A percentile compares a stretch with the other conserved stretches of the same genome.
Evolutionary conservation across 495 filamentous ascomycete species (phyloP).

Genomic region (Amorphotheca resinae): DNA sequence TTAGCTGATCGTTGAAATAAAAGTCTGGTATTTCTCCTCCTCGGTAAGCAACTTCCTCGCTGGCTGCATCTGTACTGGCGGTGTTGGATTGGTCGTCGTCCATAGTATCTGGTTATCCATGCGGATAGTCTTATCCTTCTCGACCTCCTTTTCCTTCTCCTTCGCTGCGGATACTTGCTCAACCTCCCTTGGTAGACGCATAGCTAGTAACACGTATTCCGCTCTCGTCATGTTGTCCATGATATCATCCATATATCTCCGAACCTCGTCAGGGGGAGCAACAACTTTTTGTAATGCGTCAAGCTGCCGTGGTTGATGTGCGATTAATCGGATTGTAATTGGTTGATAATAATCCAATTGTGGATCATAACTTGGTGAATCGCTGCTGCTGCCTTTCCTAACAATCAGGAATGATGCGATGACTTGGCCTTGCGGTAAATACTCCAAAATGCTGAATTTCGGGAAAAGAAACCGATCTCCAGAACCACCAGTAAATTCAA

Average conservation of each 20-base stretch:
- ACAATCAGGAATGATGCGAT: conserved; percentile 56
- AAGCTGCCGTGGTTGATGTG: conserved; percentile 48
- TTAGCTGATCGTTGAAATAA: conserved; percentile 23
- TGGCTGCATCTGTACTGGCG: conserved; percentile 18
- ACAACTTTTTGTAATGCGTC: conserved; percentile 70
- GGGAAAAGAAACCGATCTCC: conserved; percentile 88
- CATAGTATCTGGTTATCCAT: conserved; percentile 27
- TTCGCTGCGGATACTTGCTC: conserved; percentile 7
- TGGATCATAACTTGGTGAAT: conserved; percentile 33
- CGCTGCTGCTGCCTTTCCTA: conserved; percentile 41
- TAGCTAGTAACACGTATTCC: conserved; percentile 54
- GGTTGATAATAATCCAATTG: conserved; percentile 78
- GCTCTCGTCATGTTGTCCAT: conserved; percentile 63
- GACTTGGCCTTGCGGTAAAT: conserved; percentile 34
- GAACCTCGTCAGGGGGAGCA: conserved; percentile 63
- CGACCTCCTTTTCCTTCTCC: conserved; percentile 19
- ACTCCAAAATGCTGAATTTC: conserved; percentile 74
- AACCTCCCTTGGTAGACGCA: conserved; percentile 47
- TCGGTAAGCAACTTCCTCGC: conserved; percentile 24
- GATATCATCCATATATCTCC: conserved; percentile 71
- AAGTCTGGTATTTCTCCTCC: conserved; percentile 36
- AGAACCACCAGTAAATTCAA: conserved; percentile 70
- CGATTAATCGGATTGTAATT: conserved; percentile 65
- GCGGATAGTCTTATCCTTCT: conserved; percentile 8
- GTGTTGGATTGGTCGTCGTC: conserved; percentile 26